Base-by-base conservation (phyloP, 768 basidiomycete species). In the Russula emetica region DNA sequence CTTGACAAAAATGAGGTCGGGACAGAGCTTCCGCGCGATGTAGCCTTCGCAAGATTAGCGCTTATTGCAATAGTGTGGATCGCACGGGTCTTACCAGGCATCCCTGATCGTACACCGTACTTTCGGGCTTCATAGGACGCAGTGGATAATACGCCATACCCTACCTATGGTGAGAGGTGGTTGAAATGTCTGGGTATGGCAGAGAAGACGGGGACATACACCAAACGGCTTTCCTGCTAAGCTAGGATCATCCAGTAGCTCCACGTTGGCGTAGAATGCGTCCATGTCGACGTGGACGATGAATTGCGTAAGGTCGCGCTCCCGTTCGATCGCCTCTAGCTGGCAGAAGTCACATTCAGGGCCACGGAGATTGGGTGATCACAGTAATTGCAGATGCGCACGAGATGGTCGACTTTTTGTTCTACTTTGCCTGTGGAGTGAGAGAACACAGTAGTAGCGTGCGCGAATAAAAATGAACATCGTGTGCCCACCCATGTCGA, bases 281-380 rank as follows among this genome's bases (percentile, higher is more conserved):
- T 98, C 96, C 85, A 95, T 94, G 71, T 99, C 97, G 34, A 97
- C 86, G 71, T 98, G 94, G 6, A 98, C 90, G 64, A 99, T 91
- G 22, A 76, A 82, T 73, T 95, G 91, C 2, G 82, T 82, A 32
- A 98, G 76, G 72, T 98, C 94, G 52, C 94, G 78, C 55, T 83
- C 79, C 2, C 79, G 75, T 72, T 96, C 93, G 5, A 96, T 78
- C 64, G 89, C 85, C 22, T 77, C 75, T 5, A 95, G 77, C 90
- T 87, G 7, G 22, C 47, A 30, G 61, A 44, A 44, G 63, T 52
- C 30, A 60, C 38, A 44, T 66, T 20, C 47, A 49, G 6, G 57
- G 40, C 38, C 22, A 44, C 44, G 44, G 44, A 45, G 3, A 51
- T 55, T 45, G 20, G 7, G 24, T 3, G 14, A 22, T 1, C 11